Conservation (phyloP, 2,329 filamentous ascomycete species). For the Laburnicola sp. region DNA sequence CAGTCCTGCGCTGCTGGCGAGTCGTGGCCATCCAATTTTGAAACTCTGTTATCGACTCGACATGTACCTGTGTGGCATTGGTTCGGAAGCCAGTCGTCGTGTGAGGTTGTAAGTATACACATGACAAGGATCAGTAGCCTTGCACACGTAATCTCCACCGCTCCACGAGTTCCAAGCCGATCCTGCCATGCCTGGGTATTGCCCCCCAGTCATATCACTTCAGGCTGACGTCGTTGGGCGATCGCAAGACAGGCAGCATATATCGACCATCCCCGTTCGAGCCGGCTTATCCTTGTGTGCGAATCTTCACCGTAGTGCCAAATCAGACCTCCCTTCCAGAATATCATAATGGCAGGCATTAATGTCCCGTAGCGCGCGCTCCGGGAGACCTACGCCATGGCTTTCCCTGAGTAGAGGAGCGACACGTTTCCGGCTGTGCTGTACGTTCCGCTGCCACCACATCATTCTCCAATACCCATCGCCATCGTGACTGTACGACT, state of each 20-base stretch:
- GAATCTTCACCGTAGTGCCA: not conserved
- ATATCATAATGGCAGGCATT: conserved; percentile 2
- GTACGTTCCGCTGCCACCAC: conserved; percentile 67
- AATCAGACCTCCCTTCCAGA: no score
- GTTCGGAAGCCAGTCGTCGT: not conserved
- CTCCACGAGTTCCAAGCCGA: conserved; percentile 17
- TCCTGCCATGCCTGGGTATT: conserved; percentile 18
- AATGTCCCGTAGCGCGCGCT: conserved; percentile 14
- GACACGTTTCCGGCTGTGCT: conserved; percentile 65
- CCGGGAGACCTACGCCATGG: no score
- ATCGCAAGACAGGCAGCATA: conserved; percentile 24
- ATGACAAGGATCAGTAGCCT: not conserved
- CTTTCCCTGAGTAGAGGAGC: conserved; percentile 62
- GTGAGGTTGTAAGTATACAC: conserved; percentile 2
- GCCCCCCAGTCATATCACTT: no score
- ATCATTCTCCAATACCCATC: conserved; percentile 57
- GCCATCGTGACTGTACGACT: conserved; percentile 35
- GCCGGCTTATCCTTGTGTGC: conserved; percentile 12
- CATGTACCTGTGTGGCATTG: not conserved
- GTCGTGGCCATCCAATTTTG: not conserved
- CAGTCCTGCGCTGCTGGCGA: not conserved
- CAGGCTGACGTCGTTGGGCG: no score
- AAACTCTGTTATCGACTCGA: not conserved
- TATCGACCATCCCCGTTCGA: conserved; percentile 19
- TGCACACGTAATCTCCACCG: conserved; percentile 9